Conservation (phyloP, 306 rosid genomes). For the Lathyrus sativus region DNA sequence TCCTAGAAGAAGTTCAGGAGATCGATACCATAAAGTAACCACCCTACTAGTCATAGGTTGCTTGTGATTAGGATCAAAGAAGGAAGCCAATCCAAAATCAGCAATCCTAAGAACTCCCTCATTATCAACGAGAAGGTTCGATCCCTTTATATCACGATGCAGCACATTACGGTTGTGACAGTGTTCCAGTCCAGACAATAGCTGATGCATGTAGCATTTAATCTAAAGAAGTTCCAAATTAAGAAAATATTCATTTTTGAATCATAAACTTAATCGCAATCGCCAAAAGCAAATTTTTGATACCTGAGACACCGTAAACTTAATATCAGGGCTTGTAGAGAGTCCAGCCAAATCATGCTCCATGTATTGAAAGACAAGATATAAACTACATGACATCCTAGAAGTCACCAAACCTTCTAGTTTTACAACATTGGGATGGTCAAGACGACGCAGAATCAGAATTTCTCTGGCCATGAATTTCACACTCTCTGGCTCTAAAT, state of each 20-base stretch:
- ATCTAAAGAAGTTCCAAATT: slow-evolving; percentile 50
- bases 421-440: slow-evolving; percentile 86
- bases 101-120: slow-evolving; percentile 86
- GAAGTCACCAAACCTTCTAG: slow-evolving; percentile 92
- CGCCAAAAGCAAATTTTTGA: slow-evolving; percentile 21
- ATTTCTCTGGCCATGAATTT: slow-evolving; percentile 92
- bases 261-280: slow-evolving; percentile 27
- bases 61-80: slow-evolving; percentile 80
- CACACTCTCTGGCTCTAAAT: slow-evolving; percentile 93
- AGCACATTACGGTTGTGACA: slow-evolving; percentile 76
- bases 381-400: slow-evolving; percentile 86
- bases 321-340: slow-evolving; percentile 73
- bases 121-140: slow-evolving; percentile 82
- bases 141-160: slow-evolving; percentile 92
- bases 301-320: slow-evolving; percentile 88
- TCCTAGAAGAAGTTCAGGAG: slow-evolving; percentile 91
- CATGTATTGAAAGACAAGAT: slow-evolving; percentile 83
- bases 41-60: slow-evolving; percentile 96
- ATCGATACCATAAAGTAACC: slow-evolving; percentile 89
- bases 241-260: neutral
- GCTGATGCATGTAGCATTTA: slow-evolving; percentile 85
- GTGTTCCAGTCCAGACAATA: slow-evolving; percentile 85
- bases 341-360: slow-evolving; percentile 96
- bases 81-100: slow-evolving; percentile 91
- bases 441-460: slow-evolving; percentile 78